These are phyloP conservation scores for Elsinoe necatrix DNA, from an alignment of 2,329 filamentous ascomycete species.

Conservation along the genomic window DNA sequence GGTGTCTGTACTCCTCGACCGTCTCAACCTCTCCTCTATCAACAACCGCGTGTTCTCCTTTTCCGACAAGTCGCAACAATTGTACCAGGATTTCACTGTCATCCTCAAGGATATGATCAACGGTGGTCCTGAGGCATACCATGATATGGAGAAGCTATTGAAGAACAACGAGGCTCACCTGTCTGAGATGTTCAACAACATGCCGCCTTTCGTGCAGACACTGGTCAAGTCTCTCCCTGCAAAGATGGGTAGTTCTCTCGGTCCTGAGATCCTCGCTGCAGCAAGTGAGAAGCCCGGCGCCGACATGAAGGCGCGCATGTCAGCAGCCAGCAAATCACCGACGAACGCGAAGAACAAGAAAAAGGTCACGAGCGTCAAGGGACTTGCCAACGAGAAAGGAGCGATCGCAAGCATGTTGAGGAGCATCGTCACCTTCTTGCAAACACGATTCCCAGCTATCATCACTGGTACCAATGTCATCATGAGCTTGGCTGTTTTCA, in stretches of 20 bases:
- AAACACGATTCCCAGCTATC: slow-evolving; percentile 80
- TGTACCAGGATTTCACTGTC: slow-evolving; percentile 75
- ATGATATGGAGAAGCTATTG: slow-evolving; percentile 68
- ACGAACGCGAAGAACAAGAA: slow-evolving; percentile 47
- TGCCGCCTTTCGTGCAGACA: slow-evolving; percentile 75
- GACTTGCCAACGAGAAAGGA: slow-evolving; percentile 78
- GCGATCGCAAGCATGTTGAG: slow-evolving; percentile 74
- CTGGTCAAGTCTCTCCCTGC: slow-evolving; percentile 76
- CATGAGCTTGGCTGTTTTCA: slow-evolving; percentile 78
- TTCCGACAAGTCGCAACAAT: slow-evolving; percentile 72
- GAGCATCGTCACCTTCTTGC: slow-evolving; percentile 83
- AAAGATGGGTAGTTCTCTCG: slow-evolving; percentile 67
- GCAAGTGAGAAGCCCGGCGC: slow-evolving; percentile 58
- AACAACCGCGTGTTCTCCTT: slow-evolving; percentile 82
- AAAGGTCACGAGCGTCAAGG: slow-evolving; percentile 63
- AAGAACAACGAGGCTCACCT: slow-evolving; percentile 56
- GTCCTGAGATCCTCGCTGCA: slow-evolving; percentile 73
- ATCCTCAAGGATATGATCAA: slow-evolving; percentile 88
- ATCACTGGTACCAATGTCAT: slow-evolving; percentile 78
- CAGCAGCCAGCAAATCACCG: slow-evolving; percentile 28
- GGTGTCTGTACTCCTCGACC: slow-evolving; percentile 68
- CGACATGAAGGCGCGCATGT: slow-evolving; percentile 32
- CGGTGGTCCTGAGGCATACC: slow-evolving; percentile 86
- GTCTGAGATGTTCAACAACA: slow-evolving; percentile 54
- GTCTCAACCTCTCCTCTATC: slow-evolving; percentile 71